phyloP scores from a whole-genome alignment of 257 asterid species.

The Gentiana straminea region DNA sequence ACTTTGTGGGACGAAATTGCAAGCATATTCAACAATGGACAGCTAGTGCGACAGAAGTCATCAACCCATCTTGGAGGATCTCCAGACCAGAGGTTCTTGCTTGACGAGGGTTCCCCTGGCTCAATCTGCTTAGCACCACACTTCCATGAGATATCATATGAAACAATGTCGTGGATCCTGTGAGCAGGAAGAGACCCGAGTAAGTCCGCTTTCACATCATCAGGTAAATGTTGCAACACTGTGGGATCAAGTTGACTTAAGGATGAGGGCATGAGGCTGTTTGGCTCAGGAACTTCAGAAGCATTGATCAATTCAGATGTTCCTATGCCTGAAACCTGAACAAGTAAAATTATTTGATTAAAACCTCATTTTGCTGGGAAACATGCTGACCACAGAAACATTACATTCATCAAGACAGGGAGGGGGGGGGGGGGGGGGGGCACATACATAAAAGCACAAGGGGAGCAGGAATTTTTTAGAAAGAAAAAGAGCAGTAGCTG shows the following conservation, averaged over 20 bases:
- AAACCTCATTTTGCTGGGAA: constrained; percentile 20
- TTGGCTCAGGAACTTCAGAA: constrained; percentile 24
- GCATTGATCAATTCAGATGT: constrained; percentile 3
- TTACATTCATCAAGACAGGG: neutral
- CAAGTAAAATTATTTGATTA: constrained; percentile 19
- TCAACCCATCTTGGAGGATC: constrained; percentile 82
- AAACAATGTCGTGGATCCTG: constrained; percentile 27
- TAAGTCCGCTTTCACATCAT: constrained; percentile 70
- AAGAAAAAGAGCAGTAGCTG: constrained; percentile 8
- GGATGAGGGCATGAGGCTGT: constrained; percentile 64
- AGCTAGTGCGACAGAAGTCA: constrained; percentile 40
- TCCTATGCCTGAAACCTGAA: constrained; percentile 15
- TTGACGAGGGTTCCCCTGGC: constrained; percentile 17
- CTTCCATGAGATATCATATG: constrained; percentile 27
- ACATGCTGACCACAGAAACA: constrained; percentile 5
- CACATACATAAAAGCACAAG: neutral
- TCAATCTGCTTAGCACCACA: constrained; percentile 22
- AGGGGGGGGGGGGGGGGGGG: neutral
- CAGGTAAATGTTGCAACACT: constrained; percentile 74
- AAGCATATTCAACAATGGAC: constrained; percentile 32
- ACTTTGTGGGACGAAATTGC: constrained; percentile 33
- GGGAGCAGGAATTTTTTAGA: neutral
- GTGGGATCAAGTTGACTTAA: constrained; percentile 82
- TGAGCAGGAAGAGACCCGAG: constrained; percentile 63
- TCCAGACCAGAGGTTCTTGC: constrained; percentile 60